Evolutionary conservation across 1,139 yeast genomes (phyloP), one percentile per base, ranked within the genome.

Genomic region (Hyphopichia wangnamkhiaoensis): DNA sequence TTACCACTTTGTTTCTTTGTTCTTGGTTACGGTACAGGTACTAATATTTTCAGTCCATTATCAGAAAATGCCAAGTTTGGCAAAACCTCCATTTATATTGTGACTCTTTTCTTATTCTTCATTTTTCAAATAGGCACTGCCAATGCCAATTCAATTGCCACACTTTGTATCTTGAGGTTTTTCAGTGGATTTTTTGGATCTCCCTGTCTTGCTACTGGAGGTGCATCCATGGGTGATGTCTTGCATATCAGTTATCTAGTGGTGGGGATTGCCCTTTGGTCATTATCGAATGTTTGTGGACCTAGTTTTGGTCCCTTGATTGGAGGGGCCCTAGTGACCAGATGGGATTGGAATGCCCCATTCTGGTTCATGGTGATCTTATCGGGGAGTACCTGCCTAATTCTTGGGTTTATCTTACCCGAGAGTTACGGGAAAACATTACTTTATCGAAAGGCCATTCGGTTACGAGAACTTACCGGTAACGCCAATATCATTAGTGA

Each of bases 11-110:
- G 69, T 2, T 43, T 66, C 38, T 68, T 65, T 44, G 71, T 68
- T 12, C 50, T 68, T 31, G 74, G 72, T 6, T 68, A 67, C 42
- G 74, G 70, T 30, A 35, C 64, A 14, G 74, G 73, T 3, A 72
- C 74, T 12, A 56, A 68, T 63, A 45, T 66, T 10, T 63, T 63
- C 37, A 59, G 68, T 15, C 74, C 74, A 4, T 45, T 68, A 45
- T 58, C 69, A 10, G 74, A 68, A 46, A 56, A 67, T 41, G 64
- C 68, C 4, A 59, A 61, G 12, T 70, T 80, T 41, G 88, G 89
- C 3, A 67, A 88, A 47, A 75, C 74, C 37, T 50, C 64, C 29
- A 55, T 66, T 33, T 66, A 67, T 44, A 48, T 64, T 33, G 37
- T 52, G 28, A 56, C 71, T 6, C 47, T 63, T 34, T 56, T 64